phyloP scores from a whole-genome alignment of 768 basidiomycete species.

The Lactifluus echinatus region DNA sequence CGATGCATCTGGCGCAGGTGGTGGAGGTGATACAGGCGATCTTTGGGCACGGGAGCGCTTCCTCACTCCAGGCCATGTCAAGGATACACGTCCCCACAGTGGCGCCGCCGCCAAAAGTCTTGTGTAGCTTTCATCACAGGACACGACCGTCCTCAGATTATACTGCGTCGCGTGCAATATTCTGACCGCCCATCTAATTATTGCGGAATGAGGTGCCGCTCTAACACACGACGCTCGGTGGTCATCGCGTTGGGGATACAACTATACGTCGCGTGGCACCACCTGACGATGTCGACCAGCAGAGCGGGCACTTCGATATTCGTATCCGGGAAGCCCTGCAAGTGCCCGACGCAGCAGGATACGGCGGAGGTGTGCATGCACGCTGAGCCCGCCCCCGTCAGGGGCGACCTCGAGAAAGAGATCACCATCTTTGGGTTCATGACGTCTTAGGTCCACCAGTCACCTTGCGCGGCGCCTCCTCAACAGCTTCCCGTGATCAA shows the following conservation, averaged over 20 bases:
- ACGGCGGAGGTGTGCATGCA: slow-evolving; percentile 57
- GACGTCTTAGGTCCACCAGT: too few species aligned
- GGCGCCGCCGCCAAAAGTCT: slow-evolving; percentile 65
- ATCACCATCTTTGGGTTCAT: too few species aligned
- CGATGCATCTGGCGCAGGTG: too few species aligned
- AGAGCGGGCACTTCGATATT: slow-evolving; percentile 52
- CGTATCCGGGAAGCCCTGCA: slow-evolving; percentile 41
- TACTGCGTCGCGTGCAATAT: slow-evolving; percentile 66
- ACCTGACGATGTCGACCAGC: slow-evolving; percentile 68
- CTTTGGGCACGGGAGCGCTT: too few species aligned
- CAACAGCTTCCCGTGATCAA: too few species aligned
- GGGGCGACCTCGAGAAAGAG: too few species aligned
- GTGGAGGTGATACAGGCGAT: too few species aligned
- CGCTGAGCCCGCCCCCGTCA: too few species aligned
- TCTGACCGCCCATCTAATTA: slow-evolving; percentile 41
- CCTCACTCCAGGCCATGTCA: too few species aligned
- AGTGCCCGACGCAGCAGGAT: slow-evolving; percentile 52
- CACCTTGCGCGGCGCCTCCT: too few species aligned
- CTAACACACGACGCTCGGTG: slow-evolving; percentile 67
- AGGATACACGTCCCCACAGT: too few species aligned
- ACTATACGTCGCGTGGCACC: slow-evolving; percentile 46
- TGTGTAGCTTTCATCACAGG: slow-evolving; percentile 66
- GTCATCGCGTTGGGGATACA: slow-evolving; percentile 59
- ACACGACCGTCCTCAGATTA: slow-evolving; percentile 63
- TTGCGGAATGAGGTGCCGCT: slow-evolving; percentile 75